Evolutionary conservation across 2,329 filamentous ascomycete species (phyloP).

Genomic region (Verticillium klebahnii): DNA sequence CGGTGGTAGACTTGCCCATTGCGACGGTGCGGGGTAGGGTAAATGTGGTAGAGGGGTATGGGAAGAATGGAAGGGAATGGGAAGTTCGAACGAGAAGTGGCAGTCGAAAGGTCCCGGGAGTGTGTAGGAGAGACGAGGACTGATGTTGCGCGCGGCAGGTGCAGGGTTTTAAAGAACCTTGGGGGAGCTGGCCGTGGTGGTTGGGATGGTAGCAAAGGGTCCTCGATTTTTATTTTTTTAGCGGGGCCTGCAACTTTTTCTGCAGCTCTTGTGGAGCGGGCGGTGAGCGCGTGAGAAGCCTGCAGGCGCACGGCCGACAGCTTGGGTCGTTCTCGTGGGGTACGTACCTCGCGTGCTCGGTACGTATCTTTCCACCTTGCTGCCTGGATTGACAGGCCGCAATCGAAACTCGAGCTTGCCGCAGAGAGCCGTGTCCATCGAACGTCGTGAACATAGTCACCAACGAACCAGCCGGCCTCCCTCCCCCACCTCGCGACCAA

Average conservation of each 20-base stretch:
- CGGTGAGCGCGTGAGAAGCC: constrained; percentile 8
- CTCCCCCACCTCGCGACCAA: constrained; percentile 1
- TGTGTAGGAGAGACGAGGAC: not conserved
- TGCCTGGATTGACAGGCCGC: not conserved
- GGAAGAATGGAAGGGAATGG: not conserved
- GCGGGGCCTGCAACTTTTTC: constrained; percentile 12
- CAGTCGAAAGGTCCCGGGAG: not conserved
- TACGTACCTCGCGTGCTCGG: constrained; percentile 7
- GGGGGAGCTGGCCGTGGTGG: constrained; percentile 7
- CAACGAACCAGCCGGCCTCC: not conserved
- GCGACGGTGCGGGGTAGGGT: constrained; percentile 19
- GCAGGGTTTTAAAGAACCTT: constrained; percentile 7
- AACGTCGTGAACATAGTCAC: not conserved
- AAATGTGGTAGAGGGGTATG: not conserved
- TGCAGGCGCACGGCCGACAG: not conserved
- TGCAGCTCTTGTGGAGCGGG: constrained; percentile 8
- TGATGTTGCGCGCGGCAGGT: not conserved
- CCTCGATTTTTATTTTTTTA: constrained; percentile 12
- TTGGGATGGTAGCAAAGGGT: constrained; percentile 10
- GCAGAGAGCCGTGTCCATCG: not conserved
- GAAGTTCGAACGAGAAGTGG: not conserved
- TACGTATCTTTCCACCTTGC: constrained; percentile 2
- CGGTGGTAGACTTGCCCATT: constrained; percentile 52
- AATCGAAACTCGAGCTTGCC: not conserved
- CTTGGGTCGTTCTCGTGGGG: not conserved